Percentiles rank a stretch among this genome's conserved stretches.
Evolutionary conservation across 768 basidiomycete species (phyloP).

Genomic region (Dendrothele bispora): DNA sequence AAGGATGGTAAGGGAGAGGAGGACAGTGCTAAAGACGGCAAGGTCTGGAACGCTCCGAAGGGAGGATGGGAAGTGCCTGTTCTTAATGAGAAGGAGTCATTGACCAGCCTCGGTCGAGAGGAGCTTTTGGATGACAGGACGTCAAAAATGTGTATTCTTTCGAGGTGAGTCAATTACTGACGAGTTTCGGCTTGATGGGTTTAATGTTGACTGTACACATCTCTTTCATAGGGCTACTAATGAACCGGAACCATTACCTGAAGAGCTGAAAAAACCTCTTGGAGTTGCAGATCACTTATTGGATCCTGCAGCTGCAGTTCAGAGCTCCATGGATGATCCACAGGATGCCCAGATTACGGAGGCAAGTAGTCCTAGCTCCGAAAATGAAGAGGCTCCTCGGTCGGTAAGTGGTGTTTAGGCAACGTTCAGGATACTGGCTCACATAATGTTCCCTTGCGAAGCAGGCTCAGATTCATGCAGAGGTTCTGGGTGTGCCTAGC

Average conservation of each 20-base stretch:
- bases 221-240: constrained; percentile 44
- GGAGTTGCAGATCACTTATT: constrained; percentile 62
- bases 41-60: constrained; percentile 21
- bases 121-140: constrained; percentile 75
- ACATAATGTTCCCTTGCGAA: too few relatives aligned
- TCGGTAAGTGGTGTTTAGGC: constrained; percentile 26
- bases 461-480: too few relatives aligned
- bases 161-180: constrained; percentile 48
- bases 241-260: constrained; percentile 58
- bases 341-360: constrained; percentile 17
- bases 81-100: constrained; percentile 72
- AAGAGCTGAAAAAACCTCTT: constrained; percentile 58
- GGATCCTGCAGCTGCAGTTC: constrained; percentile 33
- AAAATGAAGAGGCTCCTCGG: constrained; percentile 16
- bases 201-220: constrained; percentile 8
- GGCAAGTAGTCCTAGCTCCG: constrained; percentile 17
- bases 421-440: too few relatives aligned
- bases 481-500: constrained; percentile 19
- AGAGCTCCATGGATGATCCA: constrained; percentile 9
- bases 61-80: constrained; percentile 47
- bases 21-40: constrained; percentile 40
- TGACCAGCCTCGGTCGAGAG: constrained; percentile 70
- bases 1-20: constrained; percentile 24
- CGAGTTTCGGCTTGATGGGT: constrained; percentile 5
- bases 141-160: constrained; percentile 63